Evolutionary conservation across 441 rosid genomes (phyloP).

Genomic region (Corymbia citriodora): DNA sequence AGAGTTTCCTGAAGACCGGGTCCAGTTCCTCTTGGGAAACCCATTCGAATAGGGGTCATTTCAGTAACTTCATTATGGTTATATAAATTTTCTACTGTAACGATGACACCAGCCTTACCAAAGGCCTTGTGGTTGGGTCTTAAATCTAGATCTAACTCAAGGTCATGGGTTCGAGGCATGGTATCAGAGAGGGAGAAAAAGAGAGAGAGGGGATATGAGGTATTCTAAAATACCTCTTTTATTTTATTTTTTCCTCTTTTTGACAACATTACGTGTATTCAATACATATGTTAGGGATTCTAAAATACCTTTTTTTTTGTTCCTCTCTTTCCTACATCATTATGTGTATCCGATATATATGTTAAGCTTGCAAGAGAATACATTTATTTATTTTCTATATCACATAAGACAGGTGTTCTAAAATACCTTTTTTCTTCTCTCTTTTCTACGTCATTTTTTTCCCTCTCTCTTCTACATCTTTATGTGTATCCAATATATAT

Average conservation of each 20-base stretch:
- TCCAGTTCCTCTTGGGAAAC: not conserved
- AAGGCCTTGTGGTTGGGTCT: not conserved
- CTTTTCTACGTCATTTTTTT: too few relatives aligned
- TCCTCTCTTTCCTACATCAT: too few relatives aligned
- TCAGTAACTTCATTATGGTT: accelerated
- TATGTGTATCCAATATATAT: too few relatives aligned
- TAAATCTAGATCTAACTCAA: not conserved
- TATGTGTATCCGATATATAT: not conserved
- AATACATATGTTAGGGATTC: too few relatives aligned
- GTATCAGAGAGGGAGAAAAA: accelerated
- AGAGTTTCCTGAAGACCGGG: not conserved
- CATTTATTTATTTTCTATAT: too few relatives aligned
- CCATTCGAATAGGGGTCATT: not conserved
- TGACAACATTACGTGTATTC: too few relatives aligned
- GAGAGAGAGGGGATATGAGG: not conserved
- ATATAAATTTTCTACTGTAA: not conserved
- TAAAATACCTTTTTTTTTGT: too few relatives aligned
- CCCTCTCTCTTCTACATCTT: too few relatives aligned
- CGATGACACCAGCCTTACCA: accelerated
- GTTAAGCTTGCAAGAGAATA: too few relatives aligned
- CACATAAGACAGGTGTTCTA: too few relatives aligned
- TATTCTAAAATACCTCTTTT: not conserved
- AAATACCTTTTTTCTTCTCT: too few relatives aligned
- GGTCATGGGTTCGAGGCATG: not conserved
- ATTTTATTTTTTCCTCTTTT: too few relatives aligned